Conservation (phyloP, 2,329 filamentous ascomycete genomes). For the Ascochyta fabae region DNA sequence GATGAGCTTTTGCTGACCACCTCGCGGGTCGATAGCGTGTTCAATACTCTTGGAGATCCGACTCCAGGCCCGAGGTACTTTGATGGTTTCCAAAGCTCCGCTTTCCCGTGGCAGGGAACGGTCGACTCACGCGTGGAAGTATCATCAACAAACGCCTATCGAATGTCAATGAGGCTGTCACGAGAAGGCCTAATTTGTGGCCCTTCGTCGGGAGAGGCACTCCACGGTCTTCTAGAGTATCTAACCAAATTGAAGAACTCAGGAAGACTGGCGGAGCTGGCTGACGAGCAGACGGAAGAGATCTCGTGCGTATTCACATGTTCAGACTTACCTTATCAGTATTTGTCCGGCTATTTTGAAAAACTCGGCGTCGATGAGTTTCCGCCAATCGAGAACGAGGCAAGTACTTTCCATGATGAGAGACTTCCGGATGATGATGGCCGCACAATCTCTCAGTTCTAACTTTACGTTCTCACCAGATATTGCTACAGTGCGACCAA, state of each 20-base stretch:
- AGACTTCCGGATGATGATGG: too few relatives aligned
- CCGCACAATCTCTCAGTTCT: too few relatives aligned
- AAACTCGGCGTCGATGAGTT: slow-evolving; percentile 55
- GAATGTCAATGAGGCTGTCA: slow-evolving; percentile 60
- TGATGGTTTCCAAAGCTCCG: slow-evolving; percentile 58
- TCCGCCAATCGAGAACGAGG: slow-evolving; percentile 25
- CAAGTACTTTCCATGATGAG: neutral
- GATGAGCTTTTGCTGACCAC: too few relatives aligned
- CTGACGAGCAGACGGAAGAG: too few relatives aligned
- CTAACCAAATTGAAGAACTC: slow-evolving; percentile 1
- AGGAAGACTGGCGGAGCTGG: too few relatives aligned
- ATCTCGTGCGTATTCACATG: slow-evolving; percentile 58
- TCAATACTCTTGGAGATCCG: slow-evolving; percentile 63
- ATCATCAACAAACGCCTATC: slow-evolving; percentile 61
- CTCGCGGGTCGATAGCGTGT: slow-evolving; percentile 52
- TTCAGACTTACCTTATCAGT: slow-evolving; percentile 69
- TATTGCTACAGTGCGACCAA: too few relatives aligned
- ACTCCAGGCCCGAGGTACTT: slow-evolving; percentile 64
- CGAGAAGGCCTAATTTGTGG: slow-evolving; percentile 66
- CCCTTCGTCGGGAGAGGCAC: slow-evolving; percentile 66
- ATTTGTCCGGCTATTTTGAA: slow-evolving; percentile 65
- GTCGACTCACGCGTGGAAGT: slow-evolving; percentile 65
- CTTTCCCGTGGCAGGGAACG: slow-evolving; percentile 65
- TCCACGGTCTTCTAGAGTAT: slow-evolving; percentile 47
- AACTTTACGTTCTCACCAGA: too few relatives aligned